Percentiles rank a stretch among this genome's conserved stretches.
phyloP scores from a whole-genome alignment of 139 green algal genomes.

The Penium margaritaceum region DNA sequence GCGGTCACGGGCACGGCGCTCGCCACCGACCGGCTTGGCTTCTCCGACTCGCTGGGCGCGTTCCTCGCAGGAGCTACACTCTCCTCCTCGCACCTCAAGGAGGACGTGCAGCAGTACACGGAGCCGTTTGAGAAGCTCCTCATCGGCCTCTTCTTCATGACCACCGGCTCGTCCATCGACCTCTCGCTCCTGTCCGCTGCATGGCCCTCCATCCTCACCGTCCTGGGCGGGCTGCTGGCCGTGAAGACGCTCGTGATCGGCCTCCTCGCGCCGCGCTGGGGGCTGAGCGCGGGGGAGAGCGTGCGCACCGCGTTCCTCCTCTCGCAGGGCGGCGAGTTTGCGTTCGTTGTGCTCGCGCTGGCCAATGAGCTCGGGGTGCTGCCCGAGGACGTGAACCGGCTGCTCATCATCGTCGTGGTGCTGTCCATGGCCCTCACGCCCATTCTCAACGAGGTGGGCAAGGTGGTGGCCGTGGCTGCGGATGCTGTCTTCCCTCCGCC shows the following conservation, averaged over 20 bases:
- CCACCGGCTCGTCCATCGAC: constrained; percentile 65
- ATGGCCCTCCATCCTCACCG: constrained; percentile 57
- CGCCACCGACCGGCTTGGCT: constrained; percentile 72
- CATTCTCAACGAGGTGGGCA: not conserved
- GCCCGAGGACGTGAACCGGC: constrained; percentile 68
- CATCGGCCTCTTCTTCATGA: constrained; percentile 87
- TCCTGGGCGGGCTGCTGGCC: constrained; percentile 66
- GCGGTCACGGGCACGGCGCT: constrained; percentile 77
- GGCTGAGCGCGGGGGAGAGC: constrained; percentile 64
- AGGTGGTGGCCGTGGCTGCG: too few relatives aligned
- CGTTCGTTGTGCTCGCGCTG: constrained; percentile 85
- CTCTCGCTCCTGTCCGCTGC: constrained; percentile 55
- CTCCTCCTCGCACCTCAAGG: constrained; percentile 73
- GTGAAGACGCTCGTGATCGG: constrained; percentile 76
- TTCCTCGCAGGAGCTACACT: constrained; percentile 84
- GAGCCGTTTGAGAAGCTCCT: constrained; percentile 80
- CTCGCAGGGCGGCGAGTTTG: constrained; percentile 85
- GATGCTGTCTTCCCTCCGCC: too few relatives aligned
- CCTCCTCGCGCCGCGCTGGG: constrained; percentile 59
- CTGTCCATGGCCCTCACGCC: constrained; percentile 87
- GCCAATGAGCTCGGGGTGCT: constrained; percentile 48
- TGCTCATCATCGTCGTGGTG: constrained; percentile 79
- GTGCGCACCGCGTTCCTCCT: constrained; percentile 74
- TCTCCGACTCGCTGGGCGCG: constrained; percentile 65
- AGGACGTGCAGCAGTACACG: constrained; percentile 80